Evolutionary conservation across 2,329 filamentous ascomycete species (phyloP), one percentile per base, ranked within the genome.

Genomic region (Emmonsia crescens): DNA sequence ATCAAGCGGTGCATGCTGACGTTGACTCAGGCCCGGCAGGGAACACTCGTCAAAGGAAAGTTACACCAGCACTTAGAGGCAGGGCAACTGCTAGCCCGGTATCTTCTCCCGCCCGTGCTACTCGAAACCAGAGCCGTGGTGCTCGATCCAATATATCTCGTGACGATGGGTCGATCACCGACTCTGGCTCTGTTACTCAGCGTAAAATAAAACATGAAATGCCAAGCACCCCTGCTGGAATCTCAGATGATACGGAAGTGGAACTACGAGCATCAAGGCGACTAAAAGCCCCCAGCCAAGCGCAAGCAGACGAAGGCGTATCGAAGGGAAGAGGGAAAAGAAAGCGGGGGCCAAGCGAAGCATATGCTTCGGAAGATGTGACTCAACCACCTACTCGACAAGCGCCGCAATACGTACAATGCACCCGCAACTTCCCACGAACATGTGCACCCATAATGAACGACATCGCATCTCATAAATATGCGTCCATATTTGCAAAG

Each of bases 401-500:
- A 29, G 59, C 72, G 2, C 69, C 72, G 29, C 70, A 72, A 40
- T 75, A 76, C 64, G 72, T 77, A 42, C 68, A 76, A 49, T 76
- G 75, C 38, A 73, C 76, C 8, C 76, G 75, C 49, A 78, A 77
- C 33, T 79, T 79, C 64, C 83, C 87, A 42, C 85, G 87, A 66
- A 89, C 90, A 16, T 87, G 86, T 38, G 83, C 83, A 3, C 86
- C 87, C 4, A 85, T 89, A 14, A 80, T 92, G 65, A 89, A 91
- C 70, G 86, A 90, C 68, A 89, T 92, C 63, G 84, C 85, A 29
- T 88, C 85, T 60, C 89, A 92, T 71, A 87, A 88, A 40, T 84
- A 89, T 67, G 89, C 88, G 54, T 90, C 89, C 66, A 89, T 90
- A 74, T 93, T 93, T 70, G 86, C 87, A 33, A 86, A 86, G 60